These are phyloP conservation scores for Apium graveolens DNA, from an alignment of 129 eudicot species.

Conservation along the genomic window DNA sequence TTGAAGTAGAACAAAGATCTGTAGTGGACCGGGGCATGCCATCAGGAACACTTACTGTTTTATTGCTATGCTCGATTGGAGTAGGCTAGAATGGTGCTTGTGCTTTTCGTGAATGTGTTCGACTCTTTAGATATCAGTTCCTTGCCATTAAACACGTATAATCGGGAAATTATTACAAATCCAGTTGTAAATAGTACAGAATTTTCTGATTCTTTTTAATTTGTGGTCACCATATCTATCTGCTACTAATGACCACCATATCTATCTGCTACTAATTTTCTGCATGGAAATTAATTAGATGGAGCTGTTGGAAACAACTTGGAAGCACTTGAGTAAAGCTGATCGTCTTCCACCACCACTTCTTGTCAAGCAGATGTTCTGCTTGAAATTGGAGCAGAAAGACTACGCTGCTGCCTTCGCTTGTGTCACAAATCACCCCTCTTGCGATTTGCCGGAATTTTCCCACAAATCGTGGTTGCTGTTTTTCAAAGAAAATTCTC, in stretches of 20 bases:
- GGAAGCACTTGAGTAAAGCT: slow-evolving; percentile 57
- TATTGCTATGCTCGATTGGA: neutral
- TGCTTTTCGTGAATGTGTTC: neutral
- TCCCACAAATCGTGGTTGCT: slow-evolving; percentile 54
- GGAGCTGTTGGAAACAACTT: slow-evolving; percentile 54
- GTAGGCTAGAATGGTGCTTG: neutral
- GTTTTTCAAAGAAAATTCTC: slow-evolving; percentile 36
- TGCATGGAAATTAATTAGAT: slow-evolving; percentile 27
- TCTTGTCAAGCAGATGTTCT: slow-evolving; percentile 58
- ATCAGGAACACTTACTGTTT: too few species aligned
- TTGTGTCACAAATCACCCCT: slow-evolving; percentile 42
- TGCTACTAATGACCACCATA: neutral
- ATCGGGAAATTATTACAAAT: neutral
- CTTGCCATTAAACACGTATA: neutral
- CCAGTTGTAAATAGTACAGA: neutral
- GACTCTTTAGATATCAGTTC: neutral
- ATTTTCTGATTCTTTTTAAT: neutral
- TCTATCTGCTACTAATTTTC: neutral
- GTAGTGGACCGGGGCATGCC: neutral
- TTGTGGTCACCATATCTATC: neutral
- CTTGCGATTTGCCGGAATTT: slow-evolving; percentile 39
- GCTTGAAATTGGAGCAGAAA: slow-evolving; percentile 49
- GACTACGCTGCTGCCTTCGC: slow-evolving; percentile 57
- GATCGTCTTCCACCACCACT: slow-evolving; percentile 59
- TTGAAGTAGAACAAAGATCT: neutral